These are phyloP conservation scores for Apostasia ramifera DNA, from an alignment of 106 monocot genomes.

Conservation along the genomic window DNA sequence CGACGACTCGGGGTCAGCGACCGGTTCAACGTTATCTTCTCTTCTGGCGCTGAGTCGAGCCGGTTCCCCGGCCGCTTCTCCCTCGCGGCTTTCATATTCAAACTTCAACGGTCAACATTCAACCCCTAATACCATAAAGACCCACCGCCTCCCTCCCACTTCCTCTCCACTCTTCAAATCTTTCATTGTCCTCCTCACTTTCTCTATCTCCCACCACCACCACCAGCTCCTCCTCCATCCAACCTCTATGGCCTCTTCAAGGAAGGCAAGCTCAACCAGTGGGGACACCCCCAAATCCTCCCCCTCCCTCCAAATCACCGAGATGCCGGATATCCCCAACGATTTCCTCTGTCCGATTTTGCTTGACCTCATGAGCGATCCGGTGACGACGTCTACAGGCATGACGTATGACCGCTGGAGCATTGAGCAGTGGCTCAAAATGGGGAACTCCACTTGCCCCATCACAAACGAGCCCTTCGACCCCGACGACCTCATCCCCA, in stretches of 20 bases:
- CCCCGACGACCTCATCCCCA: slow-evolving; percentile 33
- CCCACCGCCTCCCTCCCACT: neutral
- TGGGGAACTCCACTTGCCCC: slow-evolving; percentile 48
- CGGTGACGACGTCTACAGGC: slow-evolving; percentile 62
- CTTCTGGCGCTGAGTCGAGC: too few relatives aligned
- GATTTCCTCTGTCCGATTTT: slow-evolving; percentile 80
- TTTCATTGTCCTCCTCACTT: neutral
- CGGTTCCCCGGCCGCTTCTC: too few relatives aligned
- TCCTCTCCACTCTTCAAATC: neutral
- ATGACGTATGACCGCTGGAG: slow-evolving; percentile 84
- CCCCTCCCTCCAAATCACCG: neutral
- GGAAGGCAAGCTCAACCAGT: neutral
- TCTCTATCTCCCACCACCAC: neutral
- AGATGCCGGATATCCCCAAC: slow-evolving; percentile 27
- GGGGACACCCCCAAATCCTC: neutral
- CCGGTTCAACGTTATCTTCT: too few relatives aligned
- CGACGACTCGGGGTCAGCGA: too few relatives aligned
- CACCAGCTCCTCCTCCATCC: neutral
- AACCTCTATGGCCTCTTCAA: slow-evolving; percentile 13
- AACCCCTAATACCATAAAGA: slow-evolving; percentile 4
- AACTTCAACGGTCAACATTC: slow-evolving; percentile 70
- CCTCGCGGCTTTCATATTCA: slow-evolving; percentile 22
- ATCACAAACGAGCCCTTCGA: slow-evolving; percentile 24
- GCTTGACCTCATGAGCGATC: slow-evolving; percentile 78
- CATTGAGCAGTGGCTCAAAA: slow-evolving; percentile 77